Percentiles rank a stretch among this genome's conserved stretches.
Evolutionary conservation across 202 grass and related monocot species (phyloP).

Genomic region (Cymbopogon flexuosus): DNA sequence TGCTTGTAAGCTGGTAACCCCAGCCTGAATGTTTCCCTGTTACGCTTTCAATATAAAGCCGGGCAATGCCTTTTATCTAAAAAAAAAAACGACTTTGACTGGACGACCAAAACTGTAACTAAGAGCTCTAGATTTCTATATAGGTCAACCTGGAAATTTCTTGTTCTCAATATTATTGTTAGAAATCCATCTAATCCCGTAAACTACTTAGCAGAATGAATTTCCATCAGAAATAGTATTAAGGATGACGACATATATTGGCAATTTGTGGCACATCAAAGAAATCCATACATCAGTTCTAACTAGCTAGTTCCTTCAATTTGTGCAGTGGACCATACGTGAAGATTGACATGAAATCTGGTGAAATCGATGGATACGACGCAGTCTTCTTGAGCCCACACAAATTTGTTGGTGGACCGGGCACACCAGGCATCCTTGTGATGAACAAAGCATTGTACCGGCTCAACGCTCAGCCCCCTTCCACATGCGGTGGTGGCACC

Average conservation of each 20-base stretch:
- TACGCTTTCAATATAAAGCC: no score
- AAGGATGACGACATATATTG: not conserved
- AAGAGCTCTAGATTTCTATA: not conserved
- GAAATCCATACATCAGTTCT: no score
- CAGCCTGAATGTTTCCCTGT: no score
- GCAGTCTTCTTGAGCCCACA: constrained; percentile 71
- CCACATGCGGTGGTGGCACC: constrained; percentile 63
- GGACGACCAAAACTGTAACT: not conserved
- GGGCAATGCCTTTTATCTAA: no score
- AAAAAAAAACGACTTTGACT: not conserved
- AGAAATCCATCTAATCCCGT: not conserved
- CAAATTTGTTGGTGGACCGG: constrained; percentile 74
- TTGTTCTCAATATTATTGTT: not conserved
- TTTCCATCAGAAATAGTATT: not conserved
- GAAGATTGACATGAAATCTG: constrained; percentile 77
- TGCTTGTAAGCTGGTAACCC: no score
- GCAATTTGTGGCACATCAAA: not conserved
- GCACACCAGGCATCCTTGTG: constrained; percentile 64
- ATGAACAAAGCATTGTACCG: constrained; percentile 69
- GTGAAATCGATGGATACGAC: constrained; percentile 69
- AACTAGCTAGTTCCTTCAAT: not conserved
- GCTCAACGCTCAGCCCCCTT: constrained; percentile 47
- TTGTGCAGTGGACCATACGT: constrained; percentile 65
- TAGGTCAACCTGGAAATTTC: not conserved
- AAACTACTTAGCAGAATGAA: not conserved